phyloP scores from a whole-genome alignment of 805 yeast genomes.

The Yarrowia sp. region DNA sequence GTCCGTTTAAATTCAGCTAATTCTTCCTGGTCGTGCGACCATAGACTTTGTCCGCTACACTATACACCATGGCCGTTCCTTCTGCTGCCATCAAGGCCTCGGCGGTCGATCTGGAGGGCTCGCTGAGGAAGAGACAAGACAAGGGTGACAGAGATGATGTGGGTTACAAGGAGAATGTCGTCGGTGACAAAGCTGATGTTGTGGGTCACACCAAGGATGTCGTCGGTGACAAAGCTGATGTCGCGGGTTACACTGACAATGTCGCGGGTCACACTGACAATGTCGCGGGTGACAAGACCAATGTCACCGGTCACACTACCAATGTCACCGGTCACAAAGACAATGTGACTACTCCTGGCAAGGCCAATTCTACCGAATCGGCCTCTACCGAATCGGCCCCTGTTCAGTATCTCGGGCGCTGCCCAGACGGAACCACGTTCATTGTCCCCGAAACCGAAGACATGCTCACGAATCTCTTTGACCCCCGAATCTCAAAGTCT shows the following conservation, averaged over 20 bases:
- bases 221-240: too few relatives aligned
- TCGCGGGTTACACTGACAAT: neutral
- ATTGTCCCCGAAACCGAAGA: conserved; percentile 72
- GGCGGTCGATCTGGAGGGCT: conserved; percentile 1
- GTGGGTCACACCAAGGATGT: neutral
- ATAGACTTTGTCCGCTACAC: neutral
- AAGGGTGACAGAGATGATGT: neutral
- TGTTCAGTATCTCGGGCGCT: conserved; percentile 43
- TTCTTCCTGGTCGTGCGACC: conserved; percentile 14
- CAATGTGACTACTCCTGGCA: neutral
- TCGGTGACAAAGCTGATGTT: neutral
- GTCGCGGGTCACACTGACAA: neutral
- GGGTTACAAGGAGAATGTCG: neutral
- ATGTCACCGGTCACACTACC: neutral
- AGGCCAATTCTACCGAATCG: neutral
- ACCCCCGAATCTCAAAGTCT: conserved; percentile 75
- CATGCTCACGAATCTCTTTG: conserved; percentile 81
- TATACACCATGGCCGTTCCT: conserved; percentile 33
- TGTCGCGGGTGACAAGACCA: neutral
- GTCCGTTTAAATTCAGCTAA: neutral
- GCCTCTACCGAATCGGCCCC: neutral
- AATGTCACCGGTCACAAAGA: neutral
- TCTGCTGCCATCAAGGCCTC: conserved; percentile 33
- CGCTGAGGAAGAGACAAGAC: neutral
- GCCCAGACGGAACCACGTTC: conserved; percentile 50